Base-by-base conservation (phyloP, 805 yeast species). In the Brettanomyces anomalus region DNA sequence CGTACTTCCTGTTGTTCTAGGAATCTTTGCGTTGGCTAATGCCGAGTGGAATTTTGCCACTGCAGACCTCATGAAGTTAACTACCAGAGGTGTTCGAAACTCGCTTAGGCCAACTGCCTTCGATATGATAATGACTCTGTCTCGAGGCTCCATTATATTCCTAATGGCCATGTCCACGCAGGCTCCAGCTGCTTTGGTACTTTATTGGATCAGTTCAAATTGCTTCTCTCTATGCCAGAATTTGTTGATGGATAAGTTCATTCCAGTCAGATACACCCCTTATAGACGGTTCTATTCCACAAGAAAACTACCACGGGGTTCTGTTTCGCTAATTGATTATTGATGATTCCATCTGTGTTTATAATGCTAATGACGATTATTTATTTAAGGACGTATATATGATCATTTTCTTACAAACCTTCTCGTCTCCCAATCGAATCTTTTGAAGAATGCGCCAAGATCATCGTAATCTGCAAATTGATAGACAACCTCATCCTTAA, bases 201-300 rank as follows among this genome's bases (percentile, higher is more conserved):
- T 87, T n/a, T 90, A 89, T 62, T 90, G 97, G 98, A 71, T 86
- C 26, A 78, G 90, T 37, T 87, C 96, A 0, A 89, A 87, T 56
- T 51, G 72, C 4, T 89, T 71, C 56, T 88, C 97, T 2, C 63
- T 85, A 46, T 47, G 75, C 0, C 97, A 90, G 53, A 90, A 89
- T 57, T 58, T 82, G 13, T 46, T 83, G 15, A 63, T 90, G 54
- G 93, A 89, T 55, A 64, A 67, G 51, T 60, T 69, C 31, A 63
- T 82, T 56, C 95, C 95, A 1, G 64, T 81, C 18, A 60, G 67
- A 39, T 70, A 64, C 51, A 63, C 74, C 3, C 78, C 81, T 4
- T 67, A 67, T 42, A 46, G 53, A 17, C 53, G 60, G 42, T 58
- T 54, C 17, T 36, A 42, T 20, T 37, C 43, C 19, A 32, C 37